phyloP scores from a whole-genome alignment of 2,329 filamentous ascomycete genomes.

The Cyclaneusma minus region DNA sequence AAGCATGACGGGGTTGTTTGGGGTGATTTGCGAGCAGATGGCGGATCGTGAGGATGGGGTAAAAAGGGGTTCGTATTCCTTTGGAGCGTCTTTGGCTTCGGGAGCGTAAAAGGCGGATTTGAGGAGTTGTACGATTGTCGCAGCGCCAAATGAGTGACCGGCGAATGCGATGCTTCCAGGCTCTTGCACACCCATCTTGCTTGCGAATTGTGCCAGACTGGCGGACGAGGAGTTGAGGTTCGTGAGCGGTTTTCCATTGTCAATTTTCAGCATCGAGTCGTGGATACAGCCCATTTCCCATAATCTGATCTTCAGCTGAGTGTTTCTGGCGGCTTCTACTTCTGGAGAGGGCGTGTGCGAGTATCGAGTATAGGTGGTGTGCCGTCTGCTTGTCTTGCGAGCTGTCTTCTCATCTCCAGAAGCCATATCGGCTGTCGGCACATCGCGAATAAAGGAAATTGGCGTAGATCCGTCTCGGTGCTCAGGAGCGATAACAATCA shows the following conservation, averaged over 20 bases:
- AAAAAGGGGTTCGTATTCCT: constrained; percentile 42
- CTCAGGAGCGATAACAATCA: constrained; percentile 68
- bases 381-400: constrained; percentile 15
- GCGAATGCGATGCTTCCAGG: constrained; percentile 61
- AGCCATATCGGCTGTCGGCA: constrained; percentile 24
- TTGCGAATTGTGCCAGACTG: constrained; percentile 39
- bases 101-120: constrained; percentile 61
- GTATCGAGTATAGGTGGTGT: constrained; percentile 29
- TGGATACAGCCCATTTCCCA: constrained; percentile 66
- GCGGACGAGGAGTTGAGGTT: constrained; percentile 37
- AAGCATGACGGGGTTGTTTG: constrained; percentile 48
- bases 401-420: constrained; percentile 13
- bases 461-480: constrained; percentile 72
- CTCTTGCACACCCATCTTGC: constrained; percentile 48
- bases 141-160: constrained; percentile 70
- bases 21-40: constrained; percentile 51
- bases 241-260: constrained; percentile 31
- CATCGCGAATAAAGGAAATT: constrained; percentile 54
- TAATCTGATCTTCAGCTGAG: constrained; percentile 57
- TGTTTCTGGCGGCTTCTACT: constrained; percentile 50
- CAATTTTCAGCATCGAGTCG: constrained; percentile 51
- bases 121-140: constrained; percentile 59
- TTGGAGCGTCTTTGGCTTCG: constrained; percentile 25
- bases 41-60: constrained; percentile 35
- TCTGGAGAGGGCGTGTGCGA: constrained; percentile 49